These are phyloP conservation scores for Cryptosporidium sp. DNA, from an alignment of 169 alveolate genomes.

Conservation along the genomic window DNA sequence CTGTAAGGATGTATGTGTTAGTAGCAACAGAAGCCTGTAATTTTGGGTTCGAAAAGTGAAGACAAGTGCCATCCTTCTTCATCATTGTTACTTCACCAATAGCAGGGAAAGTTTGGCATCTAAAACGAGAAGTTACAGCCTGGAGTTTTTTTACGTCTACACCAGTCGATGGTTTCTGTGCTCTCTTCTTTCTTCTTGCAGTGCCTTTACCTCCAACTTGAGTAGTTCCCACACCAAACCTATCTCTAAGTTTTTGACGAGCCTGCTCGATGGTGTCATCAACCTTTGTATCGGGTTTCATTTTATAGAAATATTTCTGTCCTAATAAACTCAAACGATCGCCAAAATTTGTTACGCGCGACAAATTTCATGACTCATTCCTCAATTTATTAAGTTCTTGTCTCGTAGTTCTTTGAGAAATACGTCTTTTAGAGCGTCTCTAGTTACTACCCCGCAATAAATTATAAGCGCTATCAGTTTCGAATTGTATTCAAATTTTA, in stretches of 20 bases:
- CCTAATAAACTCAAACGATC: slow-evolving; percentile 1
- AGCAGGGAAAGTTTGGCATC: slow-evolving; percentile 93
- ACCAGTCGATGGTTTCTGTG: slow-evolving; percentile 86
- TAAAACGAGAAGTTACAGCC: slow-evolving; percentile 90
- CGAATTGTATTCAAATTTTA: background rate
- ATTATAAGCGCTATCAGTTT: background rate
- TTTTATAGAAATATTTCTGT: slow-evolving; percentile 77
- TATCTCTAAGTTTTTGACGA: slow-evolving; percentile 92
- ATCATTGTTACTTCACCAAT: slow-evolving; percentile 96
- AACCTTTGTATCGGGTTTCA: slow-evolving; percentile 89
- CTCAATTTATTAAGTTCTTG: slow-evolving; percentile 20
- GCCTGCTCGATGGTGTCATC: slow-evolving; percentile 86
- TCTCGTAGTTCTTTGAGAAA: slow-evolving; percentile 38
- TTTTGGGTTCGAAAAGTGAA: slow-evolving; percentile 93
- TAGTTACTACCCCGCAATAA: slow-evolving; percentile 29
- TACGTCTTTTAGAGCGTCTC: slow-evolving; percentile 70
- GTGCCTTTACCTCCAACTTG: slow-evolving; percentile 97
- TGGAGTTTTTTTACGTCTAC: slow-evolving; percentile 93
- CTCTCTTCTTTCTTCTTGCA: slow-evolving; percentile 94
- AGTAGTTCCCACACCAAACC: slow-evolving; percentile 89
- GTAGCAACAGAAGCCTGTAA: slow-evolving; percentile 93
- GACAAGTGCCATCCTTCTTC: slow-evolving; percentile 93
- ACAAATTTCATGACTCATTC: slow-evolving; percentile 42
- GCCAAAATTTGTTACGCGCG: slow-evolving; percentile 48
- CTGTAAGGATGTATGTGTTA: slow-evolving; percentile 94